Conservation (phyloP, 257 asterid genomes). For the Nicotiana otophora region DNA sequence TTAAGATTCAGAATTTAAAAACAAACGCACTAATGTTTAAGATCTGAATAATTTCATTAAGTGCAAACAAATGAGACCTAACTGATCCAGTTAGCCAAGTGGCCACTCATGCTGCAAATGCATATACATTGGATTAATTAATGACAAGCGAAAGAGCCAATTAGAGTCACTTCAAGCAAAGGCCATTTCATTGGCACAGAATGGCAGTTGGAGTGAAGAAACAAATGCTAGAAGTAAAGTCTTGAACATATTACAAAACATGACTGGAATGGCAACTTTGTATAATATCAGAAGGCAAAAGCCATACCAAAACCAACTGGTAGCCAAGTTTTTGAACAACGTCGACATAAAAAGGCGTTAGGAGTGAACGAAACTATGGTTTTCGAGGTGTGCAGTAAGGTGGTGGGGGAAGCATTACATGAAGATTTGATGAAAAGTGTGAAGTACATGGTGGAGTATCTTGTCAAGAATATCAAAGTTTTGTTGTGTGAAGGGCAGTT, state of each 20-base stretch:
- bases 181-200: constrained; percentile 22
- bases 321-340: constrained; percentile 40
- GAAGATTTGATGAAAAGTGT: constrained; percentile 87
- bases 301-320: constrained; percentile 52
- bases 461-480: constrained; percentile 54
- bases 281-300: constrained; percentile 52
- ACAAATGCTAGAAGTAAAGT: constrained; percentile 33
- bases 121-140: constrained; percentile 57
- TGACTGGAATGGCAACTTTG: constrained; percentile 75
- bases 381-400: constrained; percentile 44
- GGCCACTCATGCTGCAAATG: constrained; percentile 41
- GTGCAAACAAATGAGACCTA: not conserved
- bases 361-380: constrained; percentile 40
- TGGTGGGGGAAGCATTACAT: constrained; percentile 43
- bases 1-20: too few relatives aligned
- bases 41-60: too few relatives aligned
- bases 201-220: constrained; percentile 59
- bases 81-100: constrained; percentile 85
- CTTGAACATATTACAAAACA: constrained; percentile 31
- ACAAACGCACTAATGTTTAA: too few relatives aligned
- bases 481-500: constrained; percentile 70
- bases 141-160: constrained; percentile 39
- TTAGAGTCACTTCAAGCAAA: constrained; percentile 51
- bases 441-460: constrained; percentile 54
- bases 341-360: constrained; percentile 43